Conservation (phyloP, 805 yeast species). For the Tetrapisispora arboricola region DNA sequence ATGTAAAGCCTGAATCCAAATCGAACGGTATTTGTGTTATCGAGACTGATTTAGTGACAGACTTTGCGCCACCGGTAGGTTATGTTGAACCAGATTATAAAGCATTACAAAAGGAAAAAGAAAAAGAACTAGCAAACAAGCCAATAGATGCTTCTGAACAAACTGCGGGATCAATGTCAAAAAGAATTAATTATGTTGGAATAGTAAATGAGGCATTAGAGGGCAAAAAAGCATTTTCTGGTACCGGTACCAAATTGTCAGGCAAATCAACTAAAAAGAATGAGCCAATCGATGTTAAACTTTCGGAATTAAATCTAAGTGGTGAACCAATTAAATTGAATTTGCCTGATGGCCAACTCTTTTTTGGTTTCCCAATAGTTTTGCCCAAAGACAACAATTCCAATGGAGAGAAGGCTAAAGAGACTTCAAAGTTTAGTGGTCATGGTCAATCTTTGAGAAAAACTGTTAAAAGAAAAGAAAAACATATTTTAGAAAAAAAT, state of each 20-base stretch:
- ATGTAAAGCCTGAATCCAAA: conserved; percentile 66
- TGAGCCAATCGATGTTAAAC: conserved; percentile 1
- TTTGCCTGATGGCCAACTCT: conserved; percentile 77
- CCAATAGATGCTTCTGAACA: conserved; percentile 24
- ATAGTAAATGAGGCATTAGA: conserved; percentile 38
- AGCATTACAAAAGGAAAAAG: conserved; percentile 19
- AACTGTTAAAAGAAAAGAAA: conserved; percentile 58
- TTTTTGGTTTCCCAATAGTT: conserved; percentile 81
- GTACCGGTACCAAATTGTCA: conserved; percentile 62
- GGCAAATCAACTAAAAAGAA: conserved; percentile 34
- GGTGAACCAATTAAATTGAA: conserved; percentile 63
- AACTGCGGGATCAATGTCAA: conserved; percentile 68
- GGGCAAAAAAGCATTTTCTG: conserved; percentile 34
- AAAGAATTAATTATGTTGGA: conserved; percentile 45
- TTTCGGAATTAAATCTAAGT: conserved; percentile 35
- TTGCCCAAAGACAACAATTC: conserved; percentile 32
- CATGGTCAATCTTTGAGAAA: conserved; percentile 69
- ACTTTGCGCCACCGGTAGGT: conserved; percentile 98
- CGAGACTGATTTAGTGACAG: conserved; percentile 94
- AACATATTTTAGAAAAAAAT: conserved; percentile 22
- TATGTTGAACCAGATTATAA: conserved; percentile 82
- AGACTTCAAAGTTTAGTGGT: conserved; percentile 38
- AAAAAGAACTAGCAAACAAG: conserved; percentile 26
- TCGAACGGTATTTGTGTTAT: conserved; percentile 78
- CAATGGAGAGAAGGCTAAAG: conserved; percentile 25